These are phyloP conservation scores for Rhynchospora tenuis DNA, from an alignment of 176 grass and related monocot species.

Conservation along the genomic window DNA sequence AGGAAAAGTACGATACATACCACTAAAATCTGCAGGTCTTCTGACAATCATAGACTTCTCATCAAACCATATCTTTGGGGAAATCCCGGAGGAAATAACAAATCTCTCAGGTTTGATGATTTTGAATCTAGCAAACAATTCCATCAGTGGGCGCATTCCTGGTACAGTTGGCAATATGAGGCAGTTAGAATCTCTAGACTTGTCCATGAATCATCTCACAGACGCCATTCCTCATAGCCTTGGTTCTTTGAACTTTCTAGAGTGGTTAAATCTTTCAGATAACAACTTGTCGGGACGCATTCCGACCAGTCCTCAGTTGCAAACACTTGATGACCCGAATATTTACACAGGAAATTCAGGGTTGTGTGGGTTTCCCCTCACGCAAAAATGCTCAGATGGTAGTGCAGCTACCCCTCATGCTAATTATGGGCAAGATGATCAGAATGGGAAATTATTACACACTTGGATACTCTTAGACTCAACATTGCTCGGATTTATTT, in stretches of 20 bases:
- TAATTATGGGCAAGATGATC: no score
- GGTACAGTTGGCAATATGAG: constrained; percentile 7
- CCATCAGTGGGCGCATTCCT: constrained; percentile 25
- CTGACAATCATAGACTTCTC: constrained; percentile 28
- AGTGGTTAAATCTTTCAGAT: constrained; percentile 28
- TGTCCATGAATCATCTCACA: constrained; percentile 37
- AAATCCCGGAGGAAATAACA: constrained; percentile 24
- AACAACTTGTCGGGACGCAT: constrained; percentile 47
- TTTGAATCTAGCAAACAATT: constrained; percentile 12
- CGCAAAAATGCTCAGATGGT: no score
- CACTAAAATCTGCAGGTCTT: background rate
- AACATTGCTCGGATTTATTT: no score
- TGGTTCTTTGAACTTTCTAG: constrained; percentile 13
- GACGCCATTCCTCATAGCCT: constrained; percentile 36
- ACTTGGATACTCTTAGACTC: no score
- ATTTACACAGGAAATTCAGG: constrained; percentile 33
- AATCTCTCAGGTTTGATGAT: background rate
- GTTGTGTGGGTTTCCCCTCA: constrained; percentile 29
- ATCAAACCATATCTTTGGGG: constrained; percentile 17
- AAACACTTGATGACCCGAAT: constrained; percentile 24
- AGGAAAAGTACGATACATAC: background rate
- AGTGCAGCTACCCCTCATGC: no score
- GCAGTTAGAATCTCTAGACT: constrained; percentile 36
- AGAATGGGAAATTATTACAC: no score
- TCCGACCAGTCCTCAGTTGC: constrained; percentile 32